Evolutionary conservation across 202 grass and related monocot species (phyloP), one percentile per base, ranked within the genome.

Genomic region (Dendrocalamus latiflorus): DNA sequence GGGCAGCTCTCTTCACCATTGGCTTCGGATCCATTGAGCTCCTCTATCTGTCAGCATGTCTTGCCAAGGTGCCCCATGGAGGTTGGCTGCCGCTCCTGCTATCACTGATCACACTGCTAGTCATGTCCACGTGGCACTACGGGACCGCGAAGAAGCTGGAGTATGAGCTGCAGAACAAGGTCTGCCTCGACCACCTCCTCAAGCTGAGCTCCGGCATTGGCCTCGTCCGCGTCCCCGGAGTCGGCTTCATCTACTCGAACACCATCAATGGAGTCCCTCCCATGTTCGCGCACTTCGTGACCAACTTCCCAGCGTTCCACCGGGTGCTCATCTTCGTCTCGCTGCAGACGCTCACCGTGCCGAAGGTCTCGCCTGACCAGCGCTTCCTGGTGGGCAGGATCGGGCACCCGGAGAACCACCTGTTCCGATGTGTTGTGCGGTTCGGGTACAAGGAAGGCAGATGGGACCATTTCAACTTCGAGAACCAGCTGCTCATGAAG

Each of bases 241-340:
- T 97, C 0, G 88, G 94, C 12, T 87, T 97, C 81, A 81, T 94
- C 6, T 94, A 92, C 84, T 93, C 94, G 1, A 72, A 85, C 61
- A 54, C 88, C 44, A 59, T 33, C 48, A 79, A 39, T 8, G 94
- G 90, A 48, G 84, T 94, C 15, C 90, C 94, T 0, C 90, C 94
- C 3, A 88, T 94, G 86, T 97, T 97, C 76, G 94, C 92, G 20
- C 94, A 94, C 87, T 97, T 97, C 79, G 90, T 97, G 21, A 97
- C 94, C 45, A 94, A 97, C 83, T 97, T 97, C 69, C 94, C 92
- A 47, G 94, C 92, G 24, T 93, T 97, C 82, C 94, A 97, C 76
- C 86, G 94, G 2, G 85, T 94, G 36, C 84, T 93, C 66, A 80
- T 97, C 55, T 97, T 94, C 74, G 90, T 97, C 2, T 94, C 80